Evolutionary conservation across 768 basidiomycete genomes (phyloP).

Genomic region (Mycena leptocephala): DNA sequence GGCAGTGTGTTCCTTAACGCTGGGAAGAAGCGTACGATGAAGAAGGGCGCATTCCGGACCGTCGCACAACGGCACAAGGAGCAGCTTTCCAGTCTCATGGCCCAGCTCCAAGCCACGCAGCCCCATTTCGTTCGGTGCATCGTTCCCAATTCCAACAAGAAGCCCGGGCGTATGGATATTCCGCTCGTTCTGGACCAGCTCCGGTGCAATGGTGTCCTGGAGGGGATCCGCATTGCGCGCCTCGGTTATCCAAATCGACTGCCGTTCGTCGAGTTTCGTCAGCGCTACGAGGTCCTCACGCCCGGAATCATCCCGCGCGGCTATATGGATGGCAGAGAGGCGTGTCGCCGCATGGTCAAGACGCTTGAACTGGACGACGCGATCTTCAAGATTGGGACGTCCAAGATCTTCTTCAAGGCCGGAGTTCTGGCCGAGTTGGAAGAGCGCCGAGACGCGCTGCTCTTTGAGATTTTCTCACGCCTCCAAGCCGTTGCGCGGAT

Average conservation of each 20-base stretch:
- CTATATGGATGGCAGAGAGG: slow-evolving; percentile 98
- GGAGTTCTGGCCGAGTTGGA: slow-evolving; percentile 97
- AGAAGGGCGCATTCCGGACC: slow-evolving; percentile 98
- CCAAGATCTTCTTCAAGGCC: slow-evolving; percentile 99
- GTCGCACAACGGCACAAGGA: slow-evolving; percentile 97
- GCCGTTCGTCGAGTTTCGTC: slow-evolving; percentile 97
- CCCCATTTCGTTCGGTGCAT: slow-evolving; percentile 99
- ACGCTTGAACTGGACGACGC: slow-evolving; percentile 90
- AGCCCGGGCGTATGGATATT: slow-evolving; percentile 92
- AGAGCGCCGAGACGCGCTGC: slow-evolving; percentile 89
- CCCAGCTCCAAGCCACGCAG: slow-evolving; percentile 92
- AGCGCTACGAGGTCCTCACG: slow-evolving; percentile 96
- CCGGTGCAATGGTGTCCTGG: slow-evolving; percentile 98
- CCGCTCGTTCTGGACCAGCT: slow-evolving; percentile 97
- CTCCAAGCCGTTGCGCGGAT: slow-evolving; percentile 91
- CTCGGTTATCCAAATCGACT: slow-evolving; percentile 97
- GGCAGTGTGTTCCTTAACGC: slow-evolving; percentile 56
- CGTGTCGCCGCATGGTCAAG: slow-evolving; percentile 92
- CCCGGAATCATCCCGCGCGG: slow-evolving; percentile 94
- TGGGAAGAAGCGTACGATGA: slow-evolving; percentile 83
- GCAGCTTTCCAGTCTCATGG: slow-evolving; percentile 93
- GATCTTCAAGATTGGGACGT: slow-evolving; percentile 92
- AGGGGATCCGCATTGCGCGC: slow-evolving; percentile 98
- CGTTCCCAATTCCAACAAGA: slow-evolving; percentile 94
- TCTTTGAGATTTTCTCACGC: slow-evolving; percentile 91